Evolutionary conservation across 176 grass and related monocot species (phyloP).

Genomic region (Olyra latifolia): DNA sequence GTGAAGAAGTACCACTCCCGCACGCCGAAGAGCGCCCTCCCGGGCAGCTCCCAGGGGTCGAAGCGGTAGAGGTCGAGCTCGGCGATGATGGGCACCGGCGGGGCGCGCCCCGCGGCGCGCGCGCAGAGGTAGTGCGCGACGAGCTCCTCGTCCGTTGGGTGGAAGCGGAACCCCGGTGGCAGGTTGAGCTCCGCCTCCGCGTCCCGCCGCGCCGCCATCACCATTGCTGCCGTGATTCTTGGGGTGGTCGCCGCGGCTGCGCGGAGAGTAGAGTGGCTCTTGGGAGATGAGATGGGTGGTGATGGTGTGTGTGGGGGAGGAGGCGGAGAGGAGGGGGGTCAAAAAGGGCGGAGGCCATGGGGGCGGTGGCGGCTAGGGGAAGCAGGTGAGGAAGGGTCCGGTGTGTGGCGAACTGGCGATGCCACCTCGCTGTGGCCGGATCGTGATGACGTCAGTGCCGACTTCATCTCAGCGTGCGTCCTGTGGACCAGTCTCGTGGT

Average conservation of each 20-base stretch:
- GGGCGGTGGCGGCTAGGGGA: constrained; percentile 31
- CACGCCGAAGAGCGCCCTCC: constrained; percentile 59
- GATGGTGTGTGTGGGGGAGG: not conserved
- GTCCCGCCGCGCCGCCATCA: constrained; percentile 29
- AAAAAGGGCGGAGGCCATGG: not conserved
- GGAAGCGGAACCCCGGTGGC: constrained; percentile 77
- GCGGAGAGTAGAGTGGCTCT: not conserved
- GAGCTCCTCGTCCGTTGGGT: constrained; percentile 91
- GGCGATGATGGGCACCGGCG: constrained; percentile 63
- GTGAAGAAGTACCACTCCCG: constrained; percentile 98
- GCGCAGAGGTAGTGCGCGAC: constrained; percentile 74
- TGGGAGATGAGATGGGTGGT: not conserved
- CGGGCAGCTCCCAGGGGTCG: constrained; percentile 77
- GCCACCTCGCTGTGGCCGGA: not conserved
- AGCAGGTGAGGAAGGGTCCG: not conserved
- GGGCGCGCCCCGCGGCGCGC: constrained; percentile 19
- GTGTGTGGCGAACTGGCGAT: not conserved
- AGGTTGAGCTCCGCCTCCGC: constrained; percentile 88
- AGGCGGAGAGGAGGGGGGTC: not conserved
- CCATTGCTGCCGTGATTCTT: not conserved
- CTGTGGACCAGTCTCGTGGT: not conserved
- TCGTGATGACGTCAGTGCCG: constrained; percentile 15
- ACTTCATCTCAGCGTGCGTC: constrained; percentile 10
- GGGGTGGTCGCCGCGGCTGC: too few species aligned
- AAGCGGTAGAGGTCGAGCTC: constrained; percentile 86